These are phyloP conservation scores for Penicillium psychrofluorescens DNA, from an alignment of 495 filamentous ascomycete species.

Conservation along the genomic window DNA sequence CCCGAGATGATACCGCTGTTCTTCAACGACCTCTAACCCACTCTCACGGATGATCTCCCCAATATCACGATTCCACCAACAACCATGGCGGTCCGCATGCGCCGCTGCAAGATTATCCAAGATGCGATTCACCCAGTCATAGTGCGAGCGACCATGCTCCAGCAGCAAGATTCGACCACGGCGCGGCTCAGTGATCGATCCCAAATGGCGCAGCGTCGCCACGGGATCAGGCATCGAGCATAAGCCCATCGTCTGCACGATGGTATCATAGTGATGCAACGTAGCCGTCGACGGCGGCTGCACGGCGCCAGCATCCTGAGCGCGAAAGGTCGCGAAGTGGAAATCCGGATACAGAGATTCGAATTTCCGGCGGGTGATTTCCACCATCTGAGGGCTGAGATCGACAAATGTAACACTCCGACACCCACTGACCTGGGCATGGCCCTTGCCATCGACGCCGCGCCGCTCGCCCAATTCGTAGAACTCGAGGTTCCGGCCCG, in stretches of 20 bases:
- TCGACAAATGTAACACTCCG: constrained; percentile 55
- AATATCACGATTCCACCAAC: constrained; percentile 97
- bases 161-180: constrained; percentile 74
- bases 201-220: constrained; percentile 50
- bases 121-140: constrained; percentile 66
- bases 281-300: not conserved
- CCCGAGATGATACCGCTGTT: constrained; percentile 64
- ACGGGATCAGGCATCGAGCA: constrained; percentile 78
- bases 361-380: constrained; percentile 53
- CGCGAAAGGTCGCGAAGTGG: constrained; percentile 33
- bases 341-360: constrained; percentile 38
- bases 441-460: constrained; percentile 51
- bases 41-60: constrained; percentile 69
- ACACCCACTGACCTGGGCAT: constrained; percentile 31
- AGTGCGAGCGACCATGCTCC: constrained; percentile 82
- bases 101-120: constrained; percentile 69
- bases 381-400: constrained; percentile 57
- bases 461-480: constrained; percentile 65
- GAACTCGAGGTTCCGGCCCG: constrained; percentile 78
- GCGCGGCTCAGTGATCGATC: constrained; percentile 31
- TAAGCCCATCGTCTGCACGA: constrained; percentile 88
- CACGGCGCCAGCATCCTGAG: constrained; percentile 28
- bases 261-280: constrained; percentile 59
- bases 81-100: constrained; percentile 82
- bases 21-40: constrained; percentile 71